These are phyloP conservation scores for Sordariomycetes sp. DNA, from an alignment of 2,329 filamentous ascomycete genomes.

Conservation along the genomic window DNA sequence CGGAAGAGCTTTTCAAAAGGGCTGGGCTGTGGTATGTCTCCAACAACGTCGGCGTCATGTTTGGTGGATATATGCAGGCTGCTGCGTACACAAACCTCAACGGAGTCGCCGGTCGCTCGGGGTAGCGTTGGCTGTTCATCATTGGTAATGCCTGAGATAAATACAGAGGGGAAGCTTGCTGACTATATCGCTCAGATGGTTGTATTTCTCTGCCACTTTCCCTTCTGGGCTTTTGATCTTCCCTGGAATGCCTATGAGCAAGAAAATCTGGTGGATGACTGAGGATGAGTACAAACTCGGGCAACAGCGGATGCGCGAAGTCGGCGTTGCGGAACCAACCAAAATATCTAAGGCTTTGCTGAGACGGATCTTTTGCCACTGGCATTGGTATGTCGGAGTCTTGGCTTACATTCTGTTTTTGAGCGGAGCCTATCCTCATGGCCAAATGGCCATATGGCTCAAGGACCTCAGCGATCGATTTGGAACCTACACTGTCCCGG, in stretches of 20 bases:
- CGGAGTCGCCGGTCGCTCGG: slow-evolving; percentile 33
- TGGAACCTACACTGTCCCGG: slow-evolving; percentile 20
- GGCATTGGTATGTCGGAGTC: slow-evolving; percentile 34
- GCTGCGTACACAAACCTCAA: slow-evolving; percentile 29
- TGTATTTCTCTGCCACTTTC: slow-evolving; percentile 24
- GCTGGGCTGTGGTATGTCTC: slow-evolving; percentile 32
- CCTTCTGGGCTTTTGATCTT: slow-evolving; percentile 14
- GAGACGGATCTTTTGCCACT: slow-evolving; percentile 26
- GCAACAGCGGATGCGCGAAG: slow-evolving; percentile 57
- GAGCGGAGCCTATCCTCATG: slow-evolving; percentile 24
- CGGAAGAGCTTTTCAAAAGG: slow-evolving; percentile 34
- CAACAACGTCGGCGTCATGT: slow-evolving; percentile 40
- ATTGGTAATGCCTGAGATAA: neutral
- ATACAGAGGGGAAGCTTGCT: slow-evolving; percentile 21
- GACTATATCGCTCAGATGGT: slow-evolving; percentile 17
- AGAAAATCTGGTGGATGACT: slow-evolving; percentile 29
- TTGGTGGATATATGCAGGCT: slow-evolving; percentile 39
- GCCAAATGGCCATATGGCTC: slow-evolving; percentile 30
- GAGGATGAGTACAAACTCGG: slow-evolving; percentile 54
- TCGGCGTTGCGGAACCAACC: slow-evolving; percentile 25
- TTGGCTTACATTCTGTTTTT: slow-evolving; percentile 23
- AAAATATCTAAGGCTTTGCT: slow-evolving; percentile 26
- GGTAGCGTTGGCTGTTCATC: slow-evolving; percentile 33
- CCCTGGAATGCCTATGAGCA: slow-evolving; percentile 33
- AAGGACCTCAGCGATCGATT: slow-evolving; percentile 10